Evolutionary conservation across 2,329 filamentous ascomycete genomes (phyloP).

Genomic region (Colletotrichum horii): DNA sequence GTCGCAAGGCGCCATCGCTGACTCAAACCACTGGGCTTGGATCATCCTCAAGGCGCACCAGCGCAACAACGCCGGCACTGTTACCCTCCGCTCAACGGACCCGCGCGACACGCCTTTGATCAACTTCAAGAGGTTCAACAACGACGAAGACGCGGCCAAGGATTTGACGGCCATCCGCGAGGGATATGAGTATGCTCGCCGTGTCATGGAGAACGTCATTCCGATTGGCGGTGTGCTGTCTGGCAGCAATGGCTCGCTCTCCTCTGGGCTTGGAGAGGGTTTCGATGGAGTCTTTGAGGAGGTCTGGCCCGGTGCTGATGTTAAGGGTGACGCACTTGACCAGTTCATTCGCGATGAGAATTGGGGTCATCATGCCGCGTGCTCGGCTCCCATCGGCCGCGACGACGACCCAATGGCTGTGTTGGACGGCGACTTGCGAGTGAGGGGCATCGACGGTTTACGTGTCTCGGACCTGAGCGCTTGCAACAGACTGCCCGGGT

Average conservation of each 20-base stretch:
- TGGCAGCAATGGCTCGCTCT: background rate
- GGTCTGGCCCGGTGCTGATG: background rate
- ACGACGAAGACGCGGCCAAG: background rate
- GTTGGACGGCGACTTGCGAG: constrained; percentile 60
- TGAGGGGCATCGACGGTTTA: constrained; percentile 58
- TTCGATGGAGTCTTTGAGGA: background rate
- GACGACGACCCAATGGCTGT: constrained; percentile 60
- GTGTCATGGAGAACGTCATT: background rate
- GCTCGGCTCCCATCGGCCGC: constrained; percentile 60
- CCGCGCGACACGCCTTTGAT: background rate
- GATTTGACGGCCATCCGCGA: background rate
- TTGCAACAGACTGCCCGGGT: constrained; percentile 55
- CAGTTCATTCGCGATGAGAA: constrained; percentile 34
- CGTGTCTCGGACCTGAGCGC: constrained; percentile 67
- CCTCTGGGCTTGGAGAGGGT: background rate
- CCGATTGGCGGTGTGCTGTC: background rate
- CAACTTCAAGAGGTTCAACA: background rate
- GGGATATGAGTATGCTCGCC: background rate
- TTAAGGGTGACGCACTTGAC: background rate
- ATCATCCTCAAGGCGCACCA: background rate
- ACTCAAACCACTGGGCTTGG: background rate
- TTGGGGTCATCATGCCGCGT: constrained; percentile 63
- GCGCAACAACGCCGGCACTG: background rate
- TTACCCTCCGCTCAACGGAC: background rate
- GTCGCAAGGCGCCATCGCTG: background rate